Evolutionary conservation across 2,329 filamentous ascomycete species (phyloP).

Genomic region (Epichloe sp.): DNA sequence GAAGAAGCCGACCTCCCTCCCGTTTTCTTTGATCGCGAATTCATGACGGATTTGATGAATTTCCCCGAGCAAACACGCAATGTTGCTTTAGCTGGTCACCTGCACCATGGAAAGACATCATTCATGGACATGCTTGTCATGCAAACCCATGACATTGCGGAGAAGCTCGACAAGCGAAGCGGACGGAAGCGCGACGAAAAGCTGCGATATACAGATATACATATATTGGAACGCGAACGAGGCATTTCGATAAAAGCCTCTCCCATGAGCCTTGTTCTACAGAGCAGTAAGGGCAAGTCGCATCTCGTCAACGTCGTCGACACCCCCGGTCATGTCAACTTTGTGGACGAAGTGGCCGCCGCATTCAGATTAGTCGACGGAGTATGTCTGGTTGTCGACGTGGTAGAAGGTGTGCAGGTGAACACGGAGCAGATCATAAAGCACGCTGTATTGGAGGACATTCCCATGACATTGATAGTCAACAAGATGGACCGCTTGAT

Average conservation of each 20-base stretch:
- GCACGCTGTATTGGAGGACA: conserved; percentile 78
- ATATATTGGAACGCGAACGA: conserved; percentile 76
- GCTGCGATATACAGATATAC: conserved; percentile 86
- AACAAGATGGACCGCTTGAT: conserved; percentile 98
- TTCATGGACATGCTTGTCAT: conserved; percentile 97
- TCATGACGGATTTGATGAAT: conserved; percentile 93
- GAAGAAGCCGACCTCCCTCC: conserved; percentile 83
- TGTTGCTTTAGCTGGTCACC: conserved; percentile 77
- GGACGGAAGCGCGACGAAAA: conserved; percentile 79
- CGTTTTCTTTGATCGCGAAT: conserved; percentile 76
- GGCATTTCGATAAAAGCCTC: conserved; percentile 86
- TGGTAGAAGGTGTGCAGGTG: conserved; percentile 96
- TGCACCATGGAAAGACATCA: conserved; percentile 96
- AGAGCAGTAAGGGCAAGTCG: conserved; percentile 82
- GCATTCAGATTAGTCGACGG: conserved; percentile 81
- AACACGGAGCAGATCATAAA: conserved; percentile 97
- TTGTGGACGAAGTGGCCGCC: conserved; percentile 90
- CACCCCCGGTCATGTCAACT: conserved; percentile 95
- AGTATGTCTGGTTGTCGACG: conserved; percentile 85
- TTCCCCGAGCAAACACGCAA: conserved; percentile 92
- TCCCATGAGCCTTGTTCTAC: conserved; percentile 87
- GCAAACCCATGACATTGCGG: conserved; percentile 81
- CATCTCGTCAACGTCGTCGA: conserved; percentile 91
- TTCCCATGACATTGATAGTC: conserved; percentile 79
- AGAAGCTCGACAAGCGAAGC: conserved; percentile 65